phyloP scores from a whole-genome alignment of 192 early-diverging fungal genomes.

The Backusella liffmaniae region DNA sequence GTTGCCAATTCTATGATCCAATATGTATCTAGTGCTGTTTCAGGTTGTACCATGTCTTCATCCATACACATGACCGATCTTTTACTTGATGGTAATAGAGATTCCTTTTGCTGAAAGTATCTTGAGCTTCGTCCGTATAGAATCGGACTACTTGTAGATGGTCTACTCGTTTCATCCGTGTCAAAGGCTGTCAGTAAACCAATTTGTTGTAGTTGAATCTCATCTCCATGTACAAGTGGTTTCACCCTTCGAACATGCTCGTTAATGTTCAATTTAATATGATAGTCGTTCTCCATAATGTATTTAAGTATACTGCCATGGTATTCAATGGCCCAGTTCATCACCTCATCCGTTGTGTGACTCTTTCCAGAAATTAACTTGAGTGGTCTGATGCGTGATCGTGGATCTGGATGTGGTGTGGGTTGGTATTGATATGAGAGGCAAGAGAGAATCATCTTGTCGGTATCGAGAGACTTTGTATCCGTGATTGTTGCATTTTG shows the following conservation, averaged over 20 bases:
- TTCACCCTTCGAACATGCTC: slow-evolving; percentile 18
- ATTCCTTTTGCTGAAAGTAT: not conserved
- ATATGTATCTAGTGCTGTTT: not conserved
- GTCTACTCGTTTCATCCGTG: not conserved
- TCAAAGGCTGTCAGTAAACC: slow-evolving; percentile 2
- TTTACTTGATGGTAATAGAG: not conserved
- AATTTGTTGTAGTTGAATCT: slow-evolving; percentile 26
- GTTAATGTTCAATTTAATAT: slow-evolving; percentile 24
- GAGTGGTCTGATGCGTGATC: slow-evolving; percentile 33
- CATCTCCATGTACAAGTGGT: slow-evolving; percentile 20
- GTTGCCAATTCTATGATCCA: not conserved
- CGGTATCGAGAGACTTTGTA: slow-evolving; percentile 10
- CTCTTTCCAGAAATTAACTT: slow-evolving; percentile 35
- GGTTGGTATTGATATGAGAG: slow-evolving; percentile 19
- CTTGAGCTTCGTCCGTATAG: not conserved
- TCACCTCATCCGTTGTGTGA: not conserved
- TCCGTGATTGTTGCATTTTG: not conserved
- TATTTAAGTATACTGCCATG: slow-evolving; percentile 2
- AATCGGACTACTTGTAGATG: not conserved
- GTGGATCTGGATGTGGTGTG: not conserved
- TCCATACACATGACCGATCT: not conserved
- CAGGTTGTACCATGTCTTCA: not conserved
- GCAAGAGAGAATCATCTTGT: slow-evolving; percentile 32
- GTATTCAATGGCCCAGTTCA: slow-evolving; percentile 22
- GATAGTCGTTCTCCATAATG: not conserved